Evolutionary conservation across 139 green algal genomes (phyloP), one percentile per base, ranked within the genome.

Genomic region (Haematococcus lacustris): DNA sequence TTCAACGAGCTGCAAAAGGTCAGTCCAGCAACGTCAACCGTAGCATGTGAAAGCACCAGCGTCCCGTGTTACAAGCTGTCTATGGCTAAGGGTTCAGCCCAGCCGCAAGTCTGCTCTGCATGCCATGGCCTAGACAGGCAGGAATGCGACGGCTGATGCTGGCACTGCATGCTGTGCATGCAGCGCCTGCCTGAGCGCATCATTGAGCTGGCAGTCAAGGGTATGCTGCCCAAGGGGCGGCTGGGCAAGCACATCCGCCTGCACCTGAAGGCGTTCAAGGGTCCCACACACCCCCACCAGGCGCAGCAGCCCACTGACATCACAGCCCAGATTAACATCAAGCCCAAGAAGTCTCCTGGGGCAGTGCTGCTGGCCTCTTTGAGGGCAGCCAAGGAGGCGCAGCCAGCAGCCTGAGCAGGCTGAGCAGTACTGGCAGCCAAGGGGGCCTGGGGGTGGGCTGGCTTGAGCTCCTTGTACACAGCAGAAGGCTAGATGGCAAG

Each of bases 181-280:
- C 85, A 93, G 85, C 86, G 96, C 53, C 87, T 99, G 33, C 96
- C 96, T 1, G 92, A 98, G 88, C 88, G 96, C 75, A 98, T 99
- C 76, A 81, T 99, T 50, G 96, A 99, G 86, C 90, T 91, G 67
- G 93, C 95, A 0, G 92, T 99, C 1, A 91, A 92, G 79, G 96
- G 96, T 68, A 99, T 99, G 96, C 83, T 99, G 72, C 96, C 96
- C 61, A 98, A 98, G 82, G 90, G 90, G 50, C 73, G 83, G 39
- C 80, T 99, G 32, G 95, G 95, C 28, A 81, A 83, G 33, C 59
- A 85, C 59, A 90, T 98, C 51, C 91, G 91, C 74, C 87, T 82
- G 63, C 93, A 99, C 85, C 85, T 99, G 32, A 99, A 99, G 92
- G 88, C 91, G 38, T 74, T 37, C 2, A 61, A 91, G 79, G 95